These are phyloP conservation scores for Neocallimastix lanati DNA, from an alignment of 192 early-diverging fungal species.

Conservation along the genomic window DNA sequence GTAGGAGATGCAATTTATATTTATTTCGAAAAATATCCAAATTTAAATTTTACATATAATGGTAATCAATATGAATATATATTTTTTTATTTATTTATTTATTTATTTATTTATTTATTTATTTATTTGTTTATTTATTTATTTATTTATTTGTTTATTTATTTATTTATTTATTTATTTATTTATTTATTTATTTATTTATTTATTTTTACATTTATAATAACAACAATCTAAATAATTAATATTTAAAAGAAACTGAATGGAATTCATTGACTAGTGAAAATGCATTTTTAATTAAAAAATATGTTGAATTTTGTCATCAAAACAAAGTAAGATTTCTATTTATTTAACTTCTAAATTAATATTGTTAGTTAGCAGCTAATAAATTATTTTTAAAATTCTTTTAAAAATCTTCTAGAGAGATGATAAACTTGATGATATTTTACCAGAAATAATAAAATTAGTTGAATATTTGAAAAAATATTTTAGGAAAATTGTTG, in stretches of 20 bases:
- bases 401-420: conserved; percentile 12
- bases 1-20: neutral
- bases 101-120: too few species aligned
- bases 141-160: too few species aligned
- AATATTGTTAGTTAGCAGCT: too few species aligned
- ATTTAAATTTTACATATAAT: neutral
- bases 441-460: conserved; percentile 52
- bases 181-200: too few species aligned
- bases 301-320: neutral
- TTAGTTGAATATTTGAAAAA: conserved; percentile 10
- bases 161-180: too few species aligned
- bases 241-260: neutral
- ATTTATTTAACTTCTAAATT: too few species aligned
- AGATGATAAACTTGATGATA: conserved; percentile 39
- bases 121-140: too few species aligned
- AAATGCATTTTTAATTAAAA: neutral
- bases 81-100: too few species aligned
- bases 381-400: too few species aligned
- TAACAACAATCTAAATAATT: too few species aligned
- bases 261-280: neutral
- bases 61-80: neutral
- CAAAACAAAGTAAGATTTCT: neutral
- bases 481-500: neutral
- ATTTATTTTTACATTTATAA: too few species aligned
- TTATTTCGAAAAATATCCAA: neutral